These are phyloP conservation scores for Aegilops bicornis DNA, from an alignment of 176 grass and related monocot species.

Conservation along the genomic window DNA sequence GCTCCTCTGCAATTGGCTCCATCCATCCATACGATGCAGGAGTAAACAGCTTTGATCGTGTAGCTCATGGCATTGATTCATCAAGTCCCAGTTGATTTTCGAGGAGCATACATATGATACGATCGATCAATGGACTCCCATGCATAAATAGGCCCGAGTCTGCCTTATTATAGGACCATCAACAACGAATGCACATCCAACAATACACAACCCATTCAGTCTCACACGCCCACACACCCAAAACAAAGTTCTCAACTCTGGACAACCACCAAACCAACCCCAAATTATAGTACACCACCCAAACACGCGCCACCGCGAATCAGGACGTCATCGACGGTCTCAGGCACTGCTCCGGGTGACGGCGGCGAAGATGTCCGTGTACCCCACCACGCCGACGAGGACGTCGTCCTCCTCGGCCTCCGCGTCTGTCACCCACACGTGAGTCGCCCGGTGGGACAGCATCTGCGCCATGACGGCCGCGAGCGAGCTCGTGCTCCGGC, in stretches of 20 bases:
- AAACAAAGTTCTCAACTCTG: no score
- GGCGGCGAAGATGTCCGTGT: slow-evolving; percentile 78
- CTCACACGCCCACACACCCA: no score
- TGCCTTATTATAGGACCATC: no score
- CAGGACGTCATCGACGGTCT: neutral
- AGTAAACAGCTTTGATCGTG: neutral
- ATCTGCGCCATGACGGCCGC: slow-evolving; percentile 97
- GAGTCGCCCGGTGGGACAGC: slow-evolving; percentile 79
- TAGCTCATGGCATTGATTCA: no score
- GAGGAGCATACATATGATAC: neutral
- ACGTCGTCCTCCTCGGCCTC: slow-evolving; percentile 52
- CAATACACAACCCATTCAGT: no score
- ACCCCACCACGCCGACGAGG: slow-evolving; percentile 81
- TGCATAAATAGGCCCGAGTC: neutral
- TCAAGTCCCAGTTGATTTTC: no score
- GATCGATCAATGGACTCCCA: neutral
- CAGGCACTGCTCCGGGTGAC: slow-evolving; percentile 51
- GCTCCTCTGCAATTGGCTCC: neutral
- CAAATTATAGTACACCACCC: no score
- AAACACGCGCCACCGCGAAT: neutral
- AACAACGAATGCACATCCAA: no score
- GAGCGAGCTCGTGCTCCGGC: slow-evolving; percentile 73
- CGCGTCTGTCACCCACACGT: slow-evolving; percentile 86
- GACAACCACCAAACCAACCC: no score
- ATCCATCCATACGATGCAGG: neutral